These are phyloP conservation scores for Geranomyces variabilis DNA, from an alignment of 192 early-diverging fungal species.

Conservation along the genomic window DNA sequence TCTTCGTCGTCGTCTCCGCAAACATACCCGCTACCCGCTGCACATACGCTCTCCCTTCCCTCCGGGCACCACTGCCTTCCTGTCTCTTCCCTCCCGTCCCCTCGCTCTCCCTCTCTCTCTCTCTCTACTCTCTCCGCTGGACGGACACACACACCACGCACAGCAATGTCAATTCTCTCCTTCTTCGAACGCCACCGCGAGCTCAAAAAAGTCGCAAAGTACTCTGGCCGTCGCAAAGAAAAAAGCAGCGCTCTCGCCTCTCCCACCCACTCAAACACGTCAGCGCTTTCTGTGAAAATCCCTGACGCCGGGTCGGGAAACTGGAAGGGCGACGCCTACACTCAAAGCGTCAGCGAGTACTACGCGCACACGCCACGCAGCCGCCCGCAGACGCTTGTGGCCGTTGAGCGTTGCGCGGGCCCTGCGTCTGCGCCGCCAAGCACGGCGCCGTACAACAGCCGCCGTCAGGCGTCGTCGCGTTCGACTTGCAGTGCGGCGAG, in stretches of 20 bases:
- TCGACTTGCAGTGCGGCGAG: not conserved
- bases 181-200: slow-evolving; percentile 28
- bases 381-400: not conserved
- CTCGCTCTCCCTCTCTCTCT: too few relatives aligned
- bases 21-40: too few relatives aligned
- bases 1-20: too few relatives aligned
- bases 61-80: too few relatives aligned
- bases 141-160: too few relatives aligned
- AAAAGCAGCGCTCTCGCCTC: not conserved
- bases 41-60: too few relatives aligned
- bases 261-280: not conserved
- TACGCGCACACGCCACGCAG: not conserved
- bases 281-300: too few relatives aligned
- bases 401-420: too few relatives aligned
- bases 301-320: not conserved
- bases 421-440: not conserved
- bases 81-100: too few relatives aligned
- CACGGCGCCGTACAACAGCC: too few relatives aligned
- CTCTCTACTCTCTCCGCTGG: too few relatives aligned
- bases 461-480: not conserved
- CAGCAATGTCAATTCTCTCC: slow-evolving; percentile 6
- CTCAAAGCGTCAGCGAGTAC: not conserved
- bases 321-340: slow-evolving; percentile 1
- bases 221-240: slow-evolving; percentile 17
- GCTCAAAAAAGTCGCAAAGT: slow-evolving; percentile 25